These are phyloP conservation scores for Annulohypoxylon moriforme DNA, from an alignment of 495 filamentous ascomycete genomes.

Conservation along the genomic window DNA sequence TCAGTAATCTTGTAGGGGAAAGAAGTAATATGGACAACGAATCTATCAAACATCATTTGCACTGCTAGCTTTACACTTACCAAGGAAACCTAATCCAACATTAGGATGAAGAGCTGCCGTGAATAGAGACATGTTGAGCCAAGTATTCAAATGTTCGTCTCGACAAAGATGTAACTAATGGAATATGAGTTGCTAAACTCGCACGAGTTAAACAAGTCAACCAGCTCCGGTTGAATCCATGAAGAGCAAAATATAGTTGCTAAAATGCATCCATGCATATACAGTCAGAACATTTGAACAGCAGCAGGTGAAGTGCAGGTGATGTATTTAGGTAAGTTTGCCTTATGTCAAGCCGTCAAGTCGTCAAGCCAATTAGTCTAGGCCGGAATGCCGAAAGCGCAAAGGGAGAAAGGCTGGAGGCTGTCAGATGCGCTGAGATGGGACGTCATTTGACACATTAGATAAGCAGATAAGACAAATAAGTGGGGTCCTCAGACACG, in stretches of 20 bases:
- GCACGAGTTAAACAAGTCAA: slow-evolving; percentile 15
- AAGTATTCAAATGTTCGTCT: slow-evolving; percentile 7
- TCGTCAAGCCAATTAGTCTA: slow-evolving; percentile 1
- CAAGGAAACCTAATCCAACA: slow-evolving; percentile 80
- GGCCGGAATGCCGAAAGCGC: neutral
- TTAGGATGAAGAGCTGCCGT: slow-evolving; percentile 80
- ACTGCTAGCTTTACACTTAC: slow-evolving; percentile 56
- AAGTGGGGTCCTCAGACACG: slow-evolving; percentile 12
- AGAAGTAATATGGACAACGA: neutral
- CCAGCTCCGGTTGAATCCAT: slow-evolving; percentile 29
- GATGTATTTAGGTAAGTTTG: slow-evolving; percentile 13
- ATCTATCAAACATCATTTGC: neutral
- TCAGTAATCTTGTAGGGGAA: slow-evolving; percentile 12
- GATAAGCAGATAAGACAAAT: slow-evolving; percentile 7
- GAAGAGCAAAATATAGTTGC: slow-evolving; percentile 21
- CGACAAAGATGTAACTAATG: slow-evolving; percentile 15
- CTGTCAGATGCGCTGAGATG: slow-evolving; percentile 36
- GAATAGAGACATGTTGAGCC: slow-evolving; percentile 63
- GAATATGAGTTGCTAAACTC: slow-evolving; percentile 6
- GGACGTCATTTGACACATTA: slow-evolving; percentile 41
- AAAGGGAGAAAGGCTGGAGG: slow-evolving; percentile 20
- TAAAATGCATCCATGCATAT: slow-evolving; percentile 1
- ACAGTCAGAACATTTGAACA: slow-evolving; percentile 7
- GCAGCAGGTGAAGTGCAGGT: neutral
- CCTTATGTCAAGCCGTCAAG: neutral